These are phyloP conservation scores for Trifolium repens DNA, from an alignment of 306 rosid species.

Conservation along the genomic window DNA sequence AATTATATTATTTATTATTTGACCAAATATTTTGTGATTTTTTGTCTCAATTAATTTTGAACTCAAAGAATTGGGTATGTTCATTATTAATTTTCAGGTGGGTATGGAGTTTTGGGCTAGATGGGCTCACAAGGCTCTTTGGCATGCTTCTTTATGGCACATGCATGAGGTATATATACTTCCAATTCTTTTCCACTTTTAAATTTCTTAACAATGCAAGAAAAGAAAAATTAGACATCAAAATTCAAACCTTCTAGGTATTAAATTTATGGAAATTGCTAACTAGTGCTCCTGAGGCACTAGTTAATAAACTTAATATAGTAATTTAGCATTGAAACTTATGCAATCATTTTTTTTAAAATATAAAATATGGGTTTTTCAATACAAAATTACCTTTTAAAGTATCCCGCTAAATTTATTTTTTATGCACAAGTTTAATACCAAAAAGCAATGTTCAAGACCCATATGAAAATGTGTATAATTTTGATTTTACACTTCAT, in stretches of 20 bases:
- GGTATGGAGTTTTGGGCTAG: constrained; percentile 68
- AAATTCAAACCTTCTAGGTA: neutral
- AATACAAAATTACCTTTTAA: too few relatives aligned
- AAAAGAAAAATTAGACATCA: neutral
- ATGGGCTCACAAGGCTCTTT: constrained; percentile 60
- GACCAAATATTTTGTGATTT: too few relatives aligned
- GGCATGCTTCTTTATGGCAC: constrained; percentile 61
- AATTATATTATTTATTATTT: too few relatives aligned
- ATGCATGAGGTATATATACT: constrained; percentile 55
- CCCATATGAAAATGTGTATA: neutral
- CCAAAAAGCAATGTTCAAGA: constrained; percentile 16
- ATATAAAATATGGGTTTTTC: too few relatives aligned
- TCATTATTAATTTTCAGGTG: constrained; percentile 44
- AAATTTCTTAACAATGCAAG: neutral
- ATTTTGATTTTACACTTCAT: neutral
- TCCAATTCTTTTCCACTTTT: constrained; percentile 19
- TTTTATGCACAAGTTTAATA: neutral
- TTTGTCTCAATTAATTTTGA: too few relatives aligned
- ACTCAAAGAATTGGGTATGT: too few relatives aligned
- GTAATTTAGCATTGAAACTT: too few relatives aligned
- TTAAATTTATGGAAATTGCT: too few relatives aligned
- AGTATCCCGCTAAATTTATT: too few relatives aligned
- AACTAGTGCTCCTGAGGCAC: too few relatives aligned
- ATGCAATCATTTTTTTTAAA: too few relatives aligned
- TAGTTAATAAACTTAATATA: too few relatives aligned